Conservation (phyloP, 2,329 filamentous ascomycete species). For the Colletotrichum orchidophilum region DNA sequence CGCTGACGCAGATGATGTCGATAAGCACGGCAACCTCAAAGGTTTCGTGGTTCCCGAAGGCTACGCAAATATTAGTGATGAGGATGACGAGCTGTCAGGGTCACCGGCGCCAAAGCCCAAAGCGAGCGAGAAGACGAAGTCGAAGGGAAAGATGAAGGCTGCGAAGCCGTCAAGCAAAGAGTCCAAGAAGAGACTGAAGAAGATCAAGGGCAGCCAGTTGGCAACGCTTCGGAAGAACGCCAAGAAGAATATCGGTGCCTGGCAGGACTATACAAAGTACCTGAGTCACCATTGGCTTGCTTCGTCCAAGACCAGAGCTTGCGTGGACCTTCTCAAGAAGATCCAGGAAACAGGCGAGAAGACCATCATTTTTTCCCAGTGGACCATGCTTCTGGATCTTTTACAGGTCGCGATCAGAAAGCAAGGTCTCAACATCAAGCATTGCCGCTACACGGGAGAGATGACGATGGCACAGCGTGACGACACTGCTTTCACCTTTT, state of each 20-base stretch:
- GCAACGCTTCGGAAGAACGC: slow-evolving; percentile 40
- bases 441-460: slow-evolving; percentile 79
- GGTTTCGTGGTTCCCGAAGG: slow-evolving; percentile 63
- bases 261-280: slow-evolving; percentile 74
- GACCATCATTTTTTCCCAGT: slow-evolving; percentile 85
- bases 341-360: slow-evolving; percentile 69
- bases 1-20: slow-evolving; percentile 37
- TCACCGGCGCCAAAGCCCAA: slow-evolving; percentile 26
- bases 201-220: slow-evolving; percentile 48
- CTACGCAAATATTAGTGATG: slow-evolving; percentile 42
- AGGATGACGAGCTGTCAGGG: slow-evolving; percentile 41
- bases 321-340: slow-evolving; percentile 68
- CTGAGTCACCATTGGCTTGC: slow-evolving; percentile 75
- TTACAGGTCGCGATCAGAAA: slow-evolving; percentile 76
- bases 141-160: slow-evolving; percentile 35
- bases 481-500: slow-evolving; percentile 73
- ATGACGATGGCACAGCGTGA: slow-evolving; percentile 76
- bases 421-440: slow-evolving; percentile 59
- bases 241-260: slow-evolving; percentile 63
- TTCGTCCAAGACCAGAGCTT: slow-evolving; percentile 79
- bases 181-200: slow-evolving; percentile 45
- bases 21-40: slow-evolving; percentile 53
- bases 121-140: not conserved
- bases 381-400: slow-evolving; percentile 81
- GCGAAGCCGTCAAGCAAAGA: slow-evolving; percentile 32